Conservation (phyloP, 2,329 filamentous ascomycete species). For the Epichloe bromicola region DNA sequence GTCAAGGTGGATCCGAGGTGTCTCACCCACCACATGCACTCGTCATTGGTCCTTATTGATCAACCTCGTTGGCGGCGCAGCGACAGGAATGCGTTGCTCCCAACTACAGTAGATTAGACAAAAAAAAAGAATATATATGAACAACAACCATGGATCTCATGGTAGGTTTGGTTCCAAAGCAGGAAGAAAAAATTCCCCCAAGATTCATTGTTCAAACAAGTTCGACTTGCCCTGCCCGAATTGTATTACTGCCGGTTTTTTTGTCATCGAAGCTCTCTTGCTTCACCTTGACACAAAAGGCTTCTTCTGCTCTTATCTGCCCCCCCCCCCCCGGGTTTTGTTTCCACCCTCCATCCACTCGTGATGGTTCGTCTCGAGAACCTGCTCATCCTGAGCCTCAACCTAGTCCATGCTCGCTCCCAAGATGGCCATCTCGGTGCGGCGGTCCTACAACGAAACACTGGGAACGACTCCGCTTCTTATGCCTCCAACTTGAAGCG, state of each 20-base stretch:
- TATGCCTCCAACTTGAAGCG: constrained; percentile 7
- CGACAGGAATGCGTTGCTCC: constrained; percentile 23
- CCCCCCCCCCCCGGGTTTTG: neutral
- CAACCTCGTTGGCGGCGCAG: constrained; percentile 1
- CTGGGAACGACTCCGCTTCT: constrained; percentile 1
- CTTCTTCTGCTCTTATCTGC: neutral
- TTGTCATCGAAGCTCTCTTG: neutral
- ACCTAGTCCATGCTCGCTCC: constrained; percentile 1
- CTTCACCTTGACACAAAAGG: too few relatives aligned
- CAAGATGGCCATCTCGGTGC: neutral
- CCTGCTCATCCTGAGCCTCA: constrained; percentile 6
- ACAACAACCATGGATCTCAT: neutral
- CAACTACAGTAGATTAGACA: constrained; percentile 8
- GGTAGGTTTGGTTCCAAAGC: too few relatives aligned
- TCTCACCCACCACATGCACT: too few relatives aligned
- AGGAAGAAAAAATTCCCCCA: neutral
- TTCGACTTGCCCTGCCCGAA: neutral
- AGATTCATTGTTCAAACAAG: too few relatives aligned
- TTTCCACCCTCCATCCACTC: neutral
- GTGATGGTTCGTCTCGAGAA: constrained; percentile 10
- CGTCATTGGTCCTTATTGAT: neutral
- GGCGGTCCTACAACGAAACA: neutral
- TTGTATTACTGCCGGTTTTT: neutral
- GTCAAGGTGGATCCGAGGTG: neutral
- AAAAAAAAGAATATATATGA: neutral